These are phyloP conservation scores for Dipsacomyces acuminosporus DNA, from an alignment of 371 early-diverging fungal genomes.

Conservation along the genomic window DNA sequence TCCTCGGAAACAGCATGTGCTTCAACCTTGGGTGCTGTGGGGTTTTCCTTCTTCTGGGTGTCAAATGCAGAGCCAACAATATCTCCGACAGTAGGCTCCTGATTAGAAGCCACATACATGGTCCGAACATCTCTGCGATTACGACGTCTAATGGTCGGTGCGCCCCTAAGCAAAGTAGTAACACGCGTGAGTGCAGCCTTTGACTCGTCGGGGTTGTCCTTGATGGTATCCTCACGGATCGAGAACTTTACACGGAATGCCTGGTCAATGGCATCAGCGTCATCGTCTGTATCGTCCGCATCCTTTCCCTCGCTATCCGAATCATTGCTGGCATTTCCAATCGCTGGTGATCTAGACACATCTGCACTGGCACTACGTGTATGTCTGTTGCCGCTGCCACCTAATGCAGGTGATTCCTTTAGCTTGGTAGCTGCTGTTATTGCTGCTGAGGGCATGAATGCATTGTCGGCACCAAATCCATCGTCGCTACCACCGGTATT, in stretches of 20 bases:
- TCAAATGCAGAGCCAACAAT: not conserved
- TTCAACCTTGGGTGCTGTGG: not conserved
- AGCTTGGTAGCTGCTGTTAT: no score
- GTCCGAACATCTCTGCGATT: constrained; percentile 41
- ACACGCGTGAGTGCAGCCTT: constrained; percentile 36
- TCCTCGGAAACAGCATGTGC: no score
- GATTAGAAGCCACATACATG: constrained; percentile 24
- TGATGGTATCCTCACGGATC: constrained; percentile 36
- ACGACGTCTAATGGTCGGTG: constrained; percentile 21
- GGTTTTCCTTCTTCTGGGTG: not conserved
- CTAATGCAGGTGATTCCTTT: not conserved
- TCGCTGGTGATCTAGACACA: constrained; percentile 1
- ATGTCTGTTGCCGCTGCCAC: constrained; percentile 6
- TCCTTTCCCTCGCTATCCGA: not conserved
- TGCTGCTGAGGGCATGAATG: no score
- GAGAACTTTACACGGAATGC: constrained; percentile 41
- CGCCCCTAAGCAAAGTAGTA: constrained; percentile 35
- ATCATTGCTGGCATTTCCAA: not conserved
- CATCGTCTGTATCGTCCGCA: not conserved
- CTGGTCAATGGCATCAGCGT: constrained; percentile 10
- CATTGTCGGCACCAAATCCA: no score
- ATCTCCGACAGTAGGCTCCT: not conserved
- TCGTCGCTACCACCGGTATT: no score
- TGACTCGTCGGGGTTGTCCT: constrained; percentile 42
- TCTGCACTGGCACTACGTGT: constrained; percentile 26